Conservation (phyloP, 1,284 basidiomycete genomes). For the Rhodotorula sp. region DNA sequence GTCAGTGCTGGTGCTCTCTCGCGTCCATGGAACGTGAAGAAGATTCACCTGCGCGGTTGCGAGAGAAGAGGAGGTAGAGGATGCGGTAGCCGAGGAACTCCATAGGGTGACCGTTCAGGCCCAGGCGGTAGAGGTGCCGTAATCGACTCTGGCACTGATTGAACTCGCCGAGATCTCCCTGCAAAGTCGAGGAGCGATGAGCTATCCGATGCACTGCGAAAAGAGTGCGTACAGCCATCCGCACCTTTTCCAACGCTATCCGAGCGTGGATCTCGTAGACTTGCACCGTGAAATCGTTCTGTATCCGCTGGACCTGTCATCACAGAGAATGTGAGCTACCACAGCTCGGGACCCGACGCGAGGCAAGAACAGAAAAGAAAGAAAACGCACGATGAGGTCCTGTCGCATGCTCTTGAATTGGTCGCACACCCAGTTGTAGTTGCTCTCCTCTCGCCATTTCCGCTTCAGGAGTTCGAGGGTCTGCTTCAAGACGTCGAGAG, state of each 20-base stretch:
- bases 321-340: slow-evolving; percentile 6
- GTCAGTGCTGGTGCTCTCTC: background rate
- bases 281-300: slow-evolving; percentile 95
- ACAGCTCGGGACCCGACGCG: slow-evolving; percentile 11
- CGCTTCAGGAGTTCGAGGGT: slow-evolving; percentile 84
- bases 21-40: background rate
- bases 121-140: slow-evolving; percentile 85
- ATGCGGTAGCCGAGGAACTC: slow-evolving; percentile 98
- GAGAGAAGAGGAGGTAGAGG: slow-evolving; percentile 89
- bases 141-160: slow-evolving; percentile 95
- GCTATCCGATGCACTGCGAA: no score
- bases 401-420: slow-evolving; percentile 98
- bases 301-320: slow-evolving; percentile 94
- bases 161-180: slow-evolving; percentile 98
- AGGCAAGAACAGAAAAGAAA: slow-evolving; percentile 13
- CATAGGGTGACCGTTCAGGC: slow-evolving; percentile 81
- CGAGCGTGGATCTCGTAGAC: slow-evolving; percentile 99
- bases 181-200: slow-evolving; percentile 20
- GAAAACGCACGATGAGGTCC: slow-evolving; percentile 76
- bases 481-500: slow-evolving; percentile 75
- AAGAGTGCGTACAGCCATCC: background rate
- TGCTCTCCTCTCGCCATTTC: slow-evolving; percentile 78
- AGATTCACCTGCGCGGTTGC: slow-evolving; percentile 81
- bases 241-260: slow-evolving; percentile 88
- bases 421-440: slow-evolving; percentile 92